These are phyloP conservation scores for Zea mays DNA, from an alignment of 176 grass and related monocot genomes.

Conservation along the genomic window Zm-B73-REFERENCE-NAM-5.0 NC_050097.1:5305501-5306000, in stretches of 20 bases:
- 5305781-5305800: neutral
- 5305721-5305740: too few species aligned
- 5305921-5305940: neutral
- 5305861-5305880: neutral
- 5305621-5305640: slow-evolving; percentile 2
- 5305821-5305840: neutral
- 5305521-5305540: slow-evolving; percentile 45
- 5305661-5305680: too few species aligned
- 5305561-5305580: slow-evolving; percentile 46
- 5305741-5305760: neutral
- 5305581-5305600: slow-evolving; percentile 55
- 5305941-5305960: slow-evolving; percentile 20
- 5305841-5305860: neutral
- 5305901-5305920: neutral
- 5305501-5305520: slow-evolving; percentile 77
- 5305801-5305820: neutral
- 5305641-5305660: slow-evolving; percentile 45
- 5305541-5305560: slow-evolving; percentile 54
- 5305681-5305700: too few species aligned
- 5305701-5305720: too few species aligned
- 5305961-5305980: slow-evolving; percentile 15
- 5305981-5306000: slow-evolving; percentile 7
- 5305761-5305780: neutral
- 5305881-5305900: neutral
- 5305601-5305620: slow-evolving; percentile 40